phyloP scores from a whole-genome alignment of 441 rosid species.

The Mallotus japonicus region DNA sequence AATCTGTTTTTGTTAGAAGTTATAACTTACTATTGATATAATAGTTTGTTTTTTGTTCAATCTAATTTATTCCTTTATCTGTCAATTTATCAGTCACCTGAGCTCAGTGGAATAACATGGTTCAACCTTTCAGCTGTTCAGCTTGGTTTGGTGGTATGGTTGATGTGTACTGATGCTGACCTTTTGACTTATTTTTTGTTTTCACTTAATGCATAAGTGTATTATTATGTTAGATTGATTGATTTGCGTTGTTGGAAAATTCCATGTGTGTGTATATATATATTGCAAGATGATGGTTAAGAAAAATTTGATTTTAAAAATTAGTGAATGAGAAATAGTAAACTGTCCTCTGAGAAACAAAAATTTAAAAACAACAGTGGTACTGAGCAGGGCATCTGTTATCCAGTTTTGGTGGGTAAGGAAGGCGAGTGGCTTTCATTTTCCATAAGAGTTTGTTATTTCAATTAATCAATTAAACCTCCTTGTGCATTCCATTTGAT shows the following conservation, averaged over 20 bases:
- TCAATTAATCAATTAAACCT: not conserved
- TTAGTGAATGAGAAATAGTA: not conserved
- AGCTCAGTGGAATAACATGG: too few species aligned
- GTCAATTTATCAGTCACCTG: too few species aligned
- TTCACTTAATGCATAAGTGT: too few species aligned
- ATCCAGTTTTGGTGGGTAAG: not conserved
- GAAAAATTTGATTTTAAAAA: not conserved
- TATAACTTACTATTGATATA: too few species aligned
- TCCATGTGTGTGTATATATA: not conserved
- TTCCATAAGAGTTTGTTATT: not conserved
- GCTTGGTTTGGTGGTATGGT: too few species aligned
- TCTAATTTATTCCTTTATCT: too few species aligned
- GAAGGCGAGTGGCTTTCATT: not conserved
- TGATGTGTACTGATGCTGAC: too few species aligned
- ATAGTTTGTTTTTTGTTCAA: too few species aligned
- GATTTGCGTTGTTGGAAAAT: not conserved
- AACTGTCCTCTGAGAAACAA: not conserved
- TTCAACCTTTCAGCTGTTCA: too few species aligned
- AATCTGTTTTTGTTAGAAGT: too few species aligned
- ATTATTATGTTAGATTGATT: not conserved
- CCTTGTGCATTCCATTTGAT: not conserved
- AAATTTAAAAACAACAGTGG: not conserved
- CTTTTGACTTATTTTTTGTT: too few species aligned
- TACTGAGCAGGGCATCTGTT: not conserved
- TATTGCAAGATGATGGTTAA: too few species aligned